Evolutionary conservation across 352 stramenopile genomes (phyloP).

Genomic region (Globisporangium yorkense): DNA sequence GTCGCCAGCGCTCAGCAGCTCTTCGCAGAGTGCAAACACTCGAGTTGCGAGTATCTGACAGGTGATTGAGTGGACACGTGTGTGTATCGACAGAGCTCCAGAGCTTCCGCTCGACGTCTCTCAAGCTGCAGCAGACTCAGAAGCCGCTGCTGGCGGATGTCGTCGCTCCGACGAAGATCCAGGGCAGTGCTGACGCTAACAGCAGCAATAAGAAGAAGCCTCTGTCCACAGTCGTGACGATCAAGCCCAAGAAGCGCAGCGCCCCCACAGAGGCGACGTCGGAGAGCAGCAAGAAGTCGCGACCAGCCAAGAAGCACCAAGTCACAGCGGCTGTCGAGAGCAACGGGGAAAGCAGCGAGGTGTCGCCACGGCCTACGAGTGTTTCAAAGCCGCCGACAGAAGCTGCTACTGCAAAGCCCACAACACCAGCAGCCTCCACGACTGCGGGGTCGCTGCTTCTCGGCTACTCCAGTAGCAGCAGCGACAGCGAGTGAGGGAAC

Average conservation of each 20-base stretch:
- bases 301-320: conserved; percentile 15
- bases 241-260: conserved; percentile 56
- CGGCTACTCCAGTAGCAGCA: conserved; percentile 58
- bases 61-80: neutral
- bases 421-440: neutral
- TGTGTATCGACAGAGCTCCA: conserved; percentile 32
- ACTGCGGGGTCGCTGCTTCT: conserved; percentile 19
- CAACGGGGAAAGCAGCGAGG: neutral
- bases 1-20: neutral
- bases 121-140: conserved; percentile 42
- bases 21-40: neutral
- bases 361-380: neutral
- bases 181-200: neutral
- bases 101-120: conserved; percentile 53
- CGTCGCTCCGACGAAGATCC: neutral
- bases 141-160: conserved; percentile 22
- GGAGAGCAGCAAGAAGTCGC: conserved; percentile 16
- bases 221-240: conserved; percentile 19
- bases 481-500: conserved; percentile 6
- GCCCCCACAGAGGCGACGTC: neutral
- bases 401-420: conserved; percentile 2
- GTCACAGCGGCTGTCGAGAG: neutral
- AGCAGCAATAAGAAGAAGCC: conserved; percentile 10
- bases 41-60: neutral
- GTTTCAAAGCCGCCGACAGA: neutral